Evolutionary conservation across 192 early-diverging fungal species (phyloP), one percentile per base, ranked within the genome.

Genomic region (Phycomyces blakesleeanus): DNA sequence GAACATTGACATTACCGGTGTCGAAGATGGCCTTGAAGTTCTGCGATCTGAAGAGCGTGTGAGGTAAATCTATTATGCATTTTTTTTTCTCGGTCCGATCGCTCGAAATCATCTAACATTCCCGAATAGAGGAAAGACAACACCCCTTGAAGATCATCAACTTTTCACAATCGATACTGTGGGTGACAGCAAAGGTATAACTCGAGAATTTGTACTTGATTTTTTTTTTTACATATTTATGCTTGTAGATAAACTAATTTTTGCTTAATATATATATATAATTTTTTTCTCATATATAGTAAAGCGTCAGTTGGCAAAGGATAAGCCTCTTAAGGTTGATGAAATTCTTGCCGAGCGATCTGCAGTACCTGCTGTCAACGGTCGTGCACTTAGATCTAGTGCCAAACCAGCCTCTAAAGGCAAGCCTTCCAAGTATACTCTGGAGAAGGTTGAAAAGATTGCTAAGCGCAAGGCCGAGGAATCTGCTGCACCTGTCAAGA

Each of bases 1-100:
- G 71, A 95, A 96, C 61, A 87, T 96, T 44, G 93, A 98, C 63
- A 80, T 94, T 51, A 66, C 64, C 0, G 87, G 89, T 29, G 78
- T 96, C 27, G 95, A 98, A 67, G 71, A 80, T 27, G 82, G 76
- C 11, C 82, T 97, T 47, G 86, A 87, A 15, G 81, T 85, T 51
- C 56, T 76, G 41, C 79, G 88, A 59, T 83, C 76, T 25, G 91
- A 94, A 71, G 92, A 94, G 72, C 72, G 83, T 63, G 67, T 86
- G n/a, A 86, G 91, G 91, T 93, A 70, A 68, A 71, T 72, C 16
- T 26, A 56, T 42, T 44, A 7, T 34, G 29, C 7, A 34, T 34
- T 34, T 34, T 34, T 34, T 34, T 34, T 34, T 34, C 29, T 34
- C 29, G 29, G 29, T 34, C 29, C 29, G 7, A 34, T 34, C 29